phyloP scores from a whole-genome alignment of 495 filamentous ascomycete species.

The Staphylotrichum longicolle region DNA sequence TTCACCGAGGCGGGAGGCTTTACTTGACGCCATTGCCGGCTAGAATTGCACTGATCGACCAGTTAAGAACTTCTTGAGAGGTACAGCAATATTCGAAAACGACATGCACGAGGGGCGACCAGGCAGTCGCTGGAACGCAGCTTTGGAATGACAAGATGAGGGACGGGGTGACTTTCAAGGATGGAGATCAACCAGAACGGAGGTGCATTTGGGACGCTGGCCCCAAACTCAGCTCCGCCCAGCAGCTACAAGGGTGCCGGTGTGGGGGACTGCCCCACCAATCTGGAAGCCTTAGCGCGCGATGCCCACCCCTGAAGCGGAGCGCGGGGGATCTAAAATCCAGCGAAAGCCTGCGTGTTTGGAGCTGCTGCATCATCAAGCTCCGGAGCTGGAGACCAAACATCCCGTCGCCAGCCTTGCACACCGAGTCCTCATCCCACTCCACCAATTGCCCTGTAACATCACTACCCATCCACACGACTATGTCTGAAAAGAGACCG shows the following conservation, averaged over 20 bases:
- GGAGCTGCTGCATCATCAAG: constrained; percentile 18
- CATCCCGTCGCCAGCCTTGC: background rate
- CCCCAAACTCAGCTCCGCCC: constrained; percentile 5
- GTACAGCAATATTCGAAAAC: background rate
- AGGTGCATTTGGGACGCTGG: background rate
- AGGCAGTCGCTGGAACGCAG: too few species aligned
- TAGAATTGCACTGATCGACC: background rate
- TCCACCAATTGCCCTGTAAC: constrained; percentile 7
- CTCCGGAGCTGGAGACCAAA: background rate
- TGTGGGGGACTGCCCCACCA: constrained; percentile 9
- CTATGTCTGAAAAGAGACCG: constrained; percentile 90
- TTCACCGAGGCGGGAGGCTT: constrained; percentile 91
- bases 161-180: background rate
- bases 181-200: background rate
- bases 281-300: background rate
- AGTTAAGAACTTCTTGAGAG: too few species aligned
- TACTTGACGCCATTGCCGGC: constrained; percentile 70
- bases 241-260: constrained; percentile 23
- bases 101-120: too few species aligned
- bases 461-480: background rate
- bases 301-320: constrained; percentile 8
- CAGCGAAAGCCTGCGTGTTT: constrained; percentile 18
- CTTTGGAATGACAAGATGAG: background rate
- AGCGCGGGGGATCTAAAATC: constrained; percentile 36
- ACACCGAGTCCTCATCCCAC: background rate